Percentiles rank a stretch among this genome's conserved stretches.
Conservation (phyloP, 805 yeast species). For the Geotrichum ghanense region DNA sequence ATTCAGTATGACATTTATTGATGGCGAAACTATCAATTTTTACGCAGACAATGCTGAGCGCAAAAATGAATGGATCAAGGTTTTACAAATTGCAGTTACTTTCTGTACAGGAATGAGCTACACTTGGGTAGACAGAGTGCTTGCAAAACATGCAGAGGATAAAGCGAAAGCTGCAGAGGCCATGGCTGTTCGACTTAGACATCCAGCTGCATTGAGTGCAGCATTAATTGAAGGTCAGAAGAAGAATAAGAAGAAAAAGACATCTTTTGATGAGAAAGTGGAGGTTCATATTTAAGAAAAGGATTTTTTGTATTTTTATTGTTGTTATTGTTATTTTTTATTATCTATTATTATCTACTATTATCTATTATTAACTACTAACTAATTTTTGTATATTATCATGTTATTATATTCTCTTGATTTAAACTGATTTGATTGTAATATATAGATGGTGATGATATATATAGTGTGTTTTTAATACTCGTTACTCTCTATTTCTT, state of each 20-base stretch:
- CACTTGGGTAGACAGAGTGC: conserved; percentile 19
- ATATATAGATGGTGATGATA: too few species aligned
- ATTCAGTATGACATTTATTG: conserved; percentile 59
- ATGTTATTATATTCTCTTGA: too few species aligned
- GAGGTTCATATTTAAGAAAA: conserved; percentile 6
- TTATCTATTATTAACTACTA: too few species aligned
- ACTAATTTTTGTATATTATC: too few species aligned
- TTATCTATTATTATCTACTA: too few species aligned
- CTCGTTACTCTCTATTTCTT: too few species aligned
- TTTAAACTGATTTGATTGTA: too few species aligned
- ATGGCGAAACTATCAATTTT: conserved; percentile 70
- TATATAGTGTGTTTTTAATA: too few species aligned
- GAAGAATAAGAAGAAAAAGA: conserved; percentile 2
- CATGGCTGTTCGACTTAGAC: not conserved
- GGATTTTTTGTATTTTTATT: conserved; percentile 6
- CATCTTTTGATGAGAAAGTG: conserved; percentile 6
- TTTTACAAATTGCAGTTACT: conserved; percentile 43
- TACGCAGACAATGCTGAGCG: conserved; percentile 65
- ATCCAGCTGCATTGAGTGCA: not conserved
- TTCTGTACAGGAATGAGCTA: conserved; percentile 13
- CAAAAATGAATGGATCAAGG: conserved; percentile 52
- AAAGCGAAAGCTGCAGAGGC: conserved; percentile 3
- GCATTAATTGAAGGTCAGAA: not conserved
- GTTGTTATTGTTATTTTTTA: too few species aligned
- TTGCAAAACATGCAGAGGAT: conserved; percentile 8